A percentile compares a stretch with the other conserved stretches of the same genome.
phyloP scores from a whole-genome alignment of 805 yeast genomes.

The Pichia nanzhaoensis region DNA sequence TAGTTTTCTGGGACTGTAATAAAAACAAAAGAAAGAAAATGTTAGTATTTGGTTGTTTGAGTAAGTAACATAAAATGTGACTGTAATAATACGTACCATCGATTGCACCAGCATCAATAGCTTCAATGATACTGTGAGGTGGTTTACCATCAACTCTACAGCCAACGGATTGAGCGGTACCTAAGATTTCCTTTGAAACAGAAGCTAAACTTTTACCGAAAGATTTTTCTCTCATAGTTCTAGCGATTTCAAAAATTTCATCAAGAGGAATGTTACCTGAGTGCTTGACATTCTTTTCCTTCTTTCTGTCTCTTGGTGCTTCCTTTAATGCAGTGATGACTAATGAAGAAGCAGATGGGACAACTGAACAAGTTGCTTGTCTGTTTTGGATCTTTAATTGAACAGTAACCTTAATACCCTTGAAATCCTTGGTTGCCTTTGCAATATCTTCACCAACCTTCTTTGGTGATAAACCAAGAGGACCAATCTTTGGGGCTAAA shows the following conservation, averaged over 20 bases:
- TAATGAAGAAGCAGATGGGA: constrained; percentile 98
- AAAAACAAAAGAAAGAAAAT: background rate
- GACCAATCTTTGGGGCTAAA: constrained; percentile 99
- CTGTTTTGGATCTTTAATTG: constrained; percentile 99
- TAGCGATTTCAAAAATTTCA: constrained; percentile 94
- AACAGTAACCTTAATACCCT: constrained; percentile 99
- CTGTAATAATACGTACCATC: constrained; percentile 48
- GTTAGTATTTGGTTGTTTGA: constrained; percentile 9
- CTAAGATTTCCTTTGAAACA: constrained; percentile 96
- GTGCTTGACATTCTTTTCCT: constrained; percentile 99
- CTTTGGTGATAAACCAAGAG: constrained; percentile 99
- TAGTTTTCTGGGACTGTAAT: constrained; percentile 63
- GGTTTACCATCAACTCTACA: constrained; percentile 99
- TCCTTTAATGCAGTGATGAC: constrained; percentile 99
- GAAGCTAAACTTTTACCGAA: constrained; percentile 97
- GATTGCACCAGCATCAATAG: constrained; percentile 96
- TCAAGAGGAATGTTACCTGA: constrained; percentile 97
- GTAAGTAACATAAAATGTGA: constrained; percentile 7
- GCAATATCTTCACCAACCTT: constrained; percentile 99
- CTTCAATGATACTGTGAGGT: constrained; percentile 98
- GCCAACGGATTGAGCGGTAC: constrained; percentile 99
- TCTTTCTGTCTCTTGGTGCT: constrained; percentile 99
- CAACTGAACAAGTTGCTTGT: constrained; percentile 98
- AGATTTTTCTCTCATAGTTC: constrained; percentile 95
- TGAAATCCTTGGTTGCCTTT: constrained; percentile 98